Evolutionary conservation across 139 green algal species (phyloP), one percentile per base, ranked within the genome.

Genomic region (Pedinophyceae sp.): DNA sequence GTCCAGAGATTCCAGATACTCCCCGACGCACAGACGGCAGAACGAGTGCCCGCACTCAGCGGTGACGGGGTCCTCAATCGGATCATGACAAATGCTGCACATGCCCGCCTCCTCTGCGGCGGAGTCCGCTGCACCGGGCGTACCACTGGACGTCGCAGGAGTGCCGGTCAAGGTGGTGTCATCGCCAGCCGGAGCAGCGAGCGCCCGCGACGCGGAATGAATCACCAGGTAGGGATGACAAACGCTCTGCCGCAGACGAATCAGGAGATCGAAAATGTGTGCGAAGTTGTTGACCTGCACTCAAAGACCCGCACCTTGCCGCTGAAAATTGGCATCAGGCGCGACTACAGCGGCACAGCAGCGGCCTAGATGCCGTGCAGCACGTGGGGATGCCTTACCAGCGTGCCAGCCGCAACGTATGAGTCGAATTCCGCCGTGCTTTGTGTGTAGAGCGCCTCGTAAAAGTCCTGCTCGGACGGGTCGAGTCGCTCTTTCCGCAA

Each of bases 251-350:
- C 76, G 62, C 50, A 93, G 76, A 18, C 84, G 68, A 49, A 94
- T 88, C 34, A 96, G 78, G 29, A 96, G 77, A 53, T 93, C 85
- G 63, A 96, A 96, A 47, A 96, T 84, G 73, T 96, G 87, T 17
- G 81, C 71, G 39, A 73, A 78, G 61, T 74, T 77, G 58, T 77
- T 65, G 13, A 77, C n/a, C n/a, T n/a, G n/a, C n/a, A n/a, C n/a
- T n/a, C n/a, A n/a, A n/a, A n/a, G n/a, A n/a, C n/a, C n/a, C n/a
- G n/a, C n/a, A n/a, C n/a, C n/a, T n/a, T n/a, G n/a, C n/a, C n/a
- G n/a, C n/a, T n/a, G n/a, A n/a, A n/a, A n/a, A n/a, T n/a, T n/a
- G n/a, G n/a, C n/a, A n/a, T n/a, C n/a, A n/a, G n/a, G n/a, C n/a
- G n/a, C n/a, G n/a, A n/a, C n/a, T n/a, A n/a, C n/a, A n/a, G n/a